A percentile compares a stretch with the other conserved stretches of the same genome.
These are phyloP conservation scores for Oryza glaberrima DNA, from an alignment of 176 grass and related monocot genomes.

Conservation along the genomic window DNA sequence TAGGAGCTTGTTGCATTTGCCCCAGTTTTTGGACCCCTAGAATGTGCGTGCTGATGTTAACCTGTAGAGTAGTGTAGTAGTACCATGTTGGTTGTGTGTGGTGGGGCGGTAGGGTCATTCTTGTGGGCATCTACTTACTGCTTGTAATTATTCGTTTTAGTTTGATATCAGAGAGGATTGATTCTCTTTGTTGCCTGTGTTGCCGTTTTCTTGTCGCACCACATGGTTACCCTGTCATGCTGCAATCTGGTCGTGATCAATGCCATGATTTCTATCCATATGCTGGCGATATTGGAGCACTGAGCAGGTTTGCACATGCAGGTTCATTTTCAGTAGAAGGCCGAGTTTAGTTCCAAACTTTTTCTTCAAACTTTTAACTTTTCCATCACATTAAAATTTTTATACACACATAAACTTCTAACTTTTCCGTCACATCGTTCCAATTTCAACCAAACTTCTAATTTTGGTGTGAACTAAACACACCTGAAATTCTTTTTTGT, in stretches of 20 bases:
- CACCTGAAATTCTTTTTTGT: neutral
- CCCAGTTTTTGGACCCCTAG: constrained; percentile 69
- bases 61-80: constrained; percentile 31
- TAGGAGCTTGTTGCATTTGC: constrained; percentile 52
- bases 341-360: too few relatives aligned
- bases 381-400: too few relatives aligned
- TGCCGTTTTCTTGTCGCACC: constrained; percentile 34
- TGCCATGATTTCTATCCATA: neutral
- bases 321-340: neutral
- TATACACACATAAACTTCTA: too few relatives aligned
- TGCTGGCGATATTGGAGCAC: neutral
- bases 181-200: constrained; percentile 13
- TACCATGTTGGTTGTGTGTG: constrained; percentile 23
- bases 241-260: neutral
- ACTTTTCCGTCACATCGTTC: too few relatives aligned
- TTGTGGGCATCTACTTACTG: constrained; percentile 65
- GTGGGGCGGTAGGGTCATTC: constrained; percentile 41
- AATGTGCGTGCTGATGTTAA: constrained; percentile 49
- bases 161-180: constrained; percentile 43
- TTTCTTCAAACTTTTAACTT: too few relatives aligned
- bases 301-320: neutral
- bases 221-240: neutral
- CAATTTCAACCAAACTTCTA: too few relatives aligned
- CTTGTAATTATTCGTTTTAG: constrained; percentile 85
- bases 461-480: too few relatives aligned